Evolutionary conservation across 345 rosid species (phyloP).

Genomic region (Gossypioides kirkii): DNA sequence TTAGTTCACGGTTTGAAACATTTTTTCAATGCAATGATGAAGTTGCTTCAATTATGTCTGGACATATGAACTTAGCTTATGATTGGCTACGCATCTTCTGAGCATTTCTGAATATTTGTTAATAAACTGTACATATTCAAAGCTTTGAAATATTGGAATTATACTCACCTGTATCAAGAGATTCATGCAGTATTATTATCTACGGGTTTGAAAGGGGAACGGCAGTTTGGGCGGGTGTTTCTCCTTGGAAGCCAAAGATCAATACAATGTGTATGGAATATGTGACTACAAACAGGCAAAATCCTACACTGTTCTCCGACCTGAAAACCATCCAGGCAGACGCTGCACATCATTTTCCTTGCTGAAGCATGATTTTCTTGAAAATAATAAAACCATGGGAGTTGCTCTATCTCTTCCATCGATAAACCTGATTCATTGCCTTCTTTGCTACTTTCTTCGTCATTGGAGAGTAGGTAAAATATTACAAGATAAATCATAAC

Average conservation of each 20-base stretch:
- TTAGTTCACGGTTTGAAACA: background rate
- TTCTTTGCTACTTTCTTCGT: background rate
- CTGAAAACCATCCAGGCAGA: slow-evolving; percentile 29
- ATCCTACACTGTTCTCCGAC: slow-evolving; percentile 22
- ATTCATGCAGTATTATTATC: slow-evolving; percentile 6
- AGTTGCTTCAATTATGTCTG: slow-evolving; percentile 51
- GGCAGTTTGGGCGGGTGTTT: slow-evolving; percentile 32
- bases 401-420: slow-evolving; percentile 6
- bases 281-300: slow-evolving; percentile 27
- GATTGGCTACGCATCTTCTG: slow-evolving; percentile 48
- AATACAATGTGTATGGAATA: slow-evolving; percentile 24
- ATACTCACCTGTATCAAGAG: background rate
- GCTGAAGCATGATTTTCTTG: background rate
- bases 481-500: slow-evolving; percentile 17
- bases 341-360: slow-evolving; percentile 4
- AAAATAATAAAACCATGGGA: slow-evolving; percentile 24
- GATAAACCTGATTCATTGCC: slow-evolving; percentile 18
- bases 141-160: background rate
- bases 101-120: slow-evolving; percentile 18
- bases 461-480: slow-evolving; percentile 21
- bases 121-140: too few species aligned
- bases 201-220: slow-evolving; percentile 18
- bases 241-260: slow-evolving; percentile 29
- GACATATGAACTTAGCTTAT: slow-evolving; percentile 48
- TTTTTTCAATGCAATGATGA: slow-evolving; percentile 39